Percentiles rank a stretch among this genome's conserved stretches.
phyloP scores from a whole-genome alignment of 371 early-diverging fungal genomes.

The Mucor velutinosus region DNA sequence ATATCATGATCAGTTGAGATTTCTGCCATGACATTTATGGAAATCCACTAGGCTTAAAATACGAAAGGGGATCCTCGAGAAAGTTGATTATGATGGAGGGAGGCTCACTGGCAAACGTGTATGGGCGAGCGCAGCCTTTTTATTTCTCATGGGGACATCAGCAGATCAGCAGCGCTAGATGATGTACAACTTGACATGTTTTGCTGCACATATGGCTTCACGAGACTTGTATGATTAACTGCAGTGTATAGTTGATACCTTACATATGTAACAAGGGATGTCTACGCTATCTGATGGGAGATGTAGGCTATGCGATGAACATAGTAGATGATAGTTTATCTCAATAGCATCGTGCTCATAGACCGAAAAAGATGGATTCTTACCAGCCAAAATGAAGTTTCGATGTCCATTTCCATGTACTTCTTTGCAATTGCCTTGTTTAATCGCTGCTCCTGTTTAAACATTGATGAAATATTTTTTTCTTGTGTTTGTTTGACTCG shows the following conservation, averaged over 20 bases:
- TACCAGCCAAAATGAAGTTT: not conserved
- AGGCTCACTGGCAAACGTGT: not conserved
- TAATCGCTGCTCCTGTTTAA: not conserved
- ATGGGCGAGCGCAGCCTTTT: not conserved
- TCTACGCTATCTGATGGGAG: not conserved
- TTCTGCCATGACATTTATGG: too few species aligned
- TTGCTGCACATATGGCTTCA: not conserved
- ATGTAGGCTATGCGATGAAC: not conserved
- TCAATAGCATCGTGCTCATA: not conserved
- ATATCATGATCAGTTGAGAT: too few species aligned
- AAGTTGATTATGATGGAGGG: not conserved
- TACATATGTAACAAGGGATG: not conserved
- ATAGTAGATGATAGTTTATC: too few species aligned
- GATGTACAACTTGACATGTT: slow-evolving; percentile 1
- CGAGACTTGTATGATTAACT: not conserved
- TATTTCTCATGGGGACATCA: slow-evolving; percentile 1
- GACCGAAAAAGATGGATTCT: not conserved
- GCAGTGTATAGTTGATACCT: not conserved
- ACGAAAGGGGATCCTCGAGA: too few species aligned
- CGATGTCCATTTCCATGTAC: not conserved
- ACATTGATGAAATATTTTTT: not conserved
- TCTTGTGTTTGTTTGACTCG: not conserved
- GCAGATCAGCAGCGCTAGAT: not conserved
- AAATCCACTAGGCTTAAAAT: too few species aligned
- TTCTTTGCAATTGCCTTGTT: not conserved